Conservation (phyloP, 345 rosid genomes). For the Rhizophora apiculata region DNA sequence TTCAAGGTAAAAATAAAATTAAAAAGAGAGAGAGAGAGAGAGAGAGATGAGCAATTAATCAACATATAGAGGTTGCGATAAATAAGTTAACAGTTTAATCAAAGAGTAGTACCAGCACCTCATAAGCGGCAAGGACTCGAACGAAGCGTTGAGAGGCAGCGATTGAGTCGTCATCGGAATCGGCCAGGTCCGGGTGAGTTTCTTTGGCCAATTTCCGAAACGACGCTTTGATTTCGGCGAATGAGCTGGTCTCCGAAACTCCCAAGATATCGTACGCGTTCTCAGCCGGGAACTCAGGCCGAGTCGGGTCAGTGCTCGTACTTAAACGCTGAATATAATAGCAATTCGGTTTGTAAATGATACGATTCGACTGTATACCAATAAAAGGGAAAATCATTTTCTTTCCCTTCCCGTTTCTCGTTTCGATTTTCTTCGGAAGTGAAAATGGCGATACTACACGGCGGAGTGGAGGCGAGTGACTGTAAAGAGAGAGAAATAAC, state of each 20-base stretch:
- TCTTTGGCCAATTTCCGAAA: constrained; percentile 80
- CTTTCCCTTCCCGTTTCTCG: not conserved
- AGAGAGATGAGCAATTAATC: no score
- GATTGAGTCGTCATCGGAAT: constrained; percentile 35
- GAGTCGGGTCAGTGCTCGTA: constrained; percentile 43
- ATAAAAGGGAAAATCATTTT: constrained; percentile 27
- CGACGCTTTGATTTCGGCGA: constrained; percentile 80
- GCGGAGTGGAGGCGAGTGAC: no score
- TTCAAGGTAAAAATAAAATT: no score
- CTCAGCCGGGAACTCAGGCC: constrained; percentile 49
- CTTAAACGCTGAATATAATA: constrained; percentile 41
- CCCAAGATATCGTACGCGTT: constrained; percentile 77
- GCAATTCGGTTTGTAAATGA: constrained; percentile 5
- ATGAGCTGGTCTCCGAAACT: constrained; percentile 62
- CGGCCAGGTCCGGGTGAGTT: constrained; percentile 83
- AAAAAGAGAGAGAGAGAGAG: no score
- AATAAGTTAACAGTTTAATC: not conserved
- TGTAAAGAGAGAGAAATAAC: no score
- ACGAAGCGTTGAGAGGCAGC: constrained; percentile 61
- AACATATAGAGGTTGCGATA: not conserved
- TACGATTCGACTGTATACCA: constrained; percentile 18
- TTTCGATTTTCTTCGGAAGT: not conserved
- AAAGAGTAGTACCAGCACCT: constrained; percentile 35
- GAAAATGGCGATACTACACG: not conserved
- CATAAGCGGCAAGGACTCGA: constrained; percentile 89